These are phyloP conservation scores for Calonectria hongkongensis DNA, from an alignment of 2,329 filamentous ascomycete species.

Conservation along the genomic window DNA sequence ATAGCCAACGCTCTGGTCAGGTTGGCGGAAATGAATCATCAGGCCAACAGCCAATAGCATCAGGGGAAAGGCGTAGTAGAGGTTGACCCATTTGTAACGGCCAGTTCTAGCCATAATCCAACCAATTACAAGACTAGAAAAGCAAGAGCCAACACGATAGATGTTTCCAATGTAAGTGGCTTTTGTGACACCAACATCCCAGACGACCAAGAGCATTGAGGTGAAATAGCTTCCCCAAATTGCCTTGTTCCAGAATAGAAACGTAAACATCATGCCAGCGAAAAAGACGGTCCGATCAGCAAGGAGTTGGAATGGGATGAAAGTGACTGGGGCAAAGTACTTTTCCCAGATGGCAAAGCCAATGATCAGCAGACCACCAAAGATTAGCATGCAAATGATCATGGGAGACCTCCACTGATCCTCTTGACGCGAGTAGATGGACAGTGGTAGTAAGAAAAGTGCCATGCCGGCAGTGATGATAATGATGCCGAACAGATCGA, in stretches of 20 bases:
- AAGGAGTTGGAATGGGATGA: conserved; percentile 67
- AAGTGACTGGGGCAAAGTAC: conserved; percentile 72
- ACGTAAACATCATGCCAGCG: conserved; percentile 60
- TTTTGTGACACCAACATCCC: conserved; percentile 59
- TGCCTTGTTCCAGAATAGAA: conserved; percentile 60
- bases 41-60: conserved; percentile 74
- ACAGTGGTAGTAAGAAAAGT: conserved; percentile 80
- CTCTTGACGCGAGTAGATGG: conserved; percentile 67
- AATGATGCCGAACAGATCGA: conserved; percentile 75
- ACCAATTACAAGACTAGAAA: conserved; percentile 54
- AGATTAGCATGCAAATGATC: conserved; percentile 72
- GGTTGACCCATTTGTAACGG: conserved; percentile 70
- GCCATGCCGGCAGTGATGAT: conserved; percentile 73
- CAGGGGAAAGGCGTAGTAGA: conserved; percentile 71
- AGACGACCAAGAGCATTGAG: conserved; percentile 64
- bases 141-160: conserved; percentile 61
- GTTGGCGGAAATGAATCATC: conserved; percentile 76
- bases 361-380: conserved; percentile 75
- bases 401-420: conserved; percentile 69
- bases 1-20: conserved; percentile 69
- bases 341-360: conserved; percentile 75
- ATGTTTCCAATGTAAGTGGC: conserved; percentile 63
- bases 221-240: conserved; percentile 64
- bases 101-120: conserved; percentile 65
- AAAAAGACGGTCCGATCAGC: conserved; percentile 62